Evolutionary conservation across 352 stramenopile genomes (phyloP).

Genomic region (Stramenopiles sp.): DNA sequence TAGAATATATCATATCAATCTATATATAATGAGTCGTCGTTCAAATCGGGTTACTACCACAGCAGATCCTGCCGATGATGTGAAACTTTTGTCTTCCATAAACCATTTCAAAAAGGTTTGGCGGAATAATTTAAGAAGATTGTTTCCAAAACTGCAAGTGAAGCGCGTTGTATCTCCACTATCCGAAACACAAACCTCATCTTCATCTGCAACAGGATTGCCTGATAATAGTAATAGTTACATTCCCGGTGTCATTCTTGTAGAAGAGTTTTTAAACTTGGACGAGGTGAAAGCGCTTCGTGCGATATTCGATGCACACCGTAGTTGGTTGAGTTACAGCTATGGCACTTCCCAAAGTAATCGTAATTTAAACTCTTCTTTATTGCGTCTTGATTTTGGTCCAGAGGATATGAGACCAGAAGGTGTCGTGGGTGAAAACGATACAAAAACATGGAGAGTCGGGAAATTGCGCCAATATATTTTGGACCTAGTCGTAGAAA

Average conservation of each 20-base stretch:
- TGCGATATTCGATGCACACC: neutral
- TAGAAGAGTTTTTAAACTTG: slow-evolving; percentile 5
- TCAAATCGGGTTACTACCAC: neutral
- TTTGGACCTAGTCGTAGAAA: slow-evolving; percentile 3
- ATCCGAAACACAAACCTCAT: slow-evolving; percentile 3
- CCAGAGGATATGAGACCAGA: slow-evolving; percentile 5
- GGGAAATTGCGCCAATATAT: slow-evolving; percentile 1
- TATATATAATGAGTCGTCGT: slow-evolving; percentile 7
- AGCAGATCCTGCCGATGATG: neutral
- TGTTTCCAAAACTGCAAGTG: slow-evolving; percentile 3
- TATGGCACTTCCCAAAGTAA: neutral
- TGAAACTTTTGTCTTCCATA: slow-evolving; percentile 3
- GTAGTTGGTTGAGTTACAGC: neutral
- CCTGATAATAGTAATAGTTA: slow-evolving; percentile 1
- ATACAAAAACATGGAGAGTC: slow-evolving; percentile 5
- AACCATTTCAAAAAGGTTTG: slow-evolving; percentile 7
- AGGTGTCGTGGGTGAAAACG: slow-evolving; percentile 1
- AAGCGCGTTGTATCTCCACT: slow-evolving; percentile 2
- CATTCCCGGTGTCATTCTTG: slow-evolving; percentile 2
- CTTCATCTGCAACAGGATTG: neutral
- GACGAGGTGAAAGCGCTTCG: neutral
- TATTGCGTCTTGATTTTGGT: slow-evolving; percentile 3
- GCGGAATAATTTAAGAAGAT: neutral
- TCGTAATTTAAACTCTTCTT: neutral
- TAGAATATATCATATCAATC: neutral